Conservation (phyloP, 345 rosid genomes). For the Hirschfeldia incana region DNA sequence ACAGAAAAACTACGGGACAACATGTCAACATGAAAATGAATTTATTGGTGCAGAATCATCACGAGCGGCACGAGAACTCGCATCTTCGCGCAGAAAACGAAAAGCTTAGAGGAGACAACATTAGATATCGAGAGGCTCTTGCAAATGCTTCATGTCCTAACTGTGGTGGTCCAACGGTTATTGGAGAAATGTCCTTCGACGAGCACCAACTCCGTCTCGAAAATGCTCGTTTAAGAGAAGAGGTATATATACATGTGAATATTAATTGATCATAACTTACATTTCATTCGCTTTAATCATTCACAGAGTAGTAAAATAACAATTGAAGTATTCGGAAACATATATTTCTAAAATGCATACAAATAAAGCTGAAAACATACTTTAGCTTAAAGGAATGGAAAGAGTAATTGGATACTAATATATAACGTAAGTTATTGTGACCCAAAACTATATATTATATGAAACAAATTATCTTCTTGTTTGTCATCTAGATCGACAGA, state of each 20-base stretch:
- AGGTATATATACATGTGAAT: constrained; percentile 49
- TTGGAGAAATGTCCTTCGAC: constrained; percentile 94
- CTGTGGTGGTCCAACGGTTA: constrained; percentile 91
- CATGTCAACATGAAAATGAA: not conserved
- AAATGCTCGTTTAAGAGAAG: constrained; percentile 85
- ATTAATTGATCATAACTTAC: not conserved
- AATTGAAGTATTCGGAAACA: not conserved
- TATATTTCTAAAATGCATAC: not conserved
- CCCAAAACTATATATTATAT: not conserved
- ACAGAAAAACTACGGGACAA: not conserved
- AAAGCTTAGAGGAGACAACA: constrained; percentile 84
- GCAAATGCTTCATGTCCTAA: constrained; percentile 90
- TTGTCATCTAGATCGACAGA: constrained; percentile 65
- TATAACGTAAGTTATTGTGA: constrained; percentile 1
- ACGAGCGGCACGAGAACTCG: constrained; percentile 81
- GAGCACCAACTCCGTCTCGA: constrained; percentile 93
- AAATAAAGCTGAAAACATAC: not conserved
- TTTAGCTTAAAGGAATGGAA: not conserved
- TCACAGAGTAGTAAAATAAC: not conserved
- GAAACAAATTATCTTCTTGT: constrained; percentile 5
- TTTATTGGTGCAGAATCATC: constrained; percentile 60
- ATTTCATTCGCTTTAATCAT: not conserved
- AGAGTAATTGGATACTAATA: not conserved
- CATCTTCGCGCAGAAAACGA: constrained; percentile 85
- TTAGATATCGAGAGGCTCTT: constrained; percentile 86